Percentiles rank a stretch among this genome's conserved stretches.
Conservation (phyloP, 768 basidiomycete species). For the Exsudoporus frostii region DNA sequence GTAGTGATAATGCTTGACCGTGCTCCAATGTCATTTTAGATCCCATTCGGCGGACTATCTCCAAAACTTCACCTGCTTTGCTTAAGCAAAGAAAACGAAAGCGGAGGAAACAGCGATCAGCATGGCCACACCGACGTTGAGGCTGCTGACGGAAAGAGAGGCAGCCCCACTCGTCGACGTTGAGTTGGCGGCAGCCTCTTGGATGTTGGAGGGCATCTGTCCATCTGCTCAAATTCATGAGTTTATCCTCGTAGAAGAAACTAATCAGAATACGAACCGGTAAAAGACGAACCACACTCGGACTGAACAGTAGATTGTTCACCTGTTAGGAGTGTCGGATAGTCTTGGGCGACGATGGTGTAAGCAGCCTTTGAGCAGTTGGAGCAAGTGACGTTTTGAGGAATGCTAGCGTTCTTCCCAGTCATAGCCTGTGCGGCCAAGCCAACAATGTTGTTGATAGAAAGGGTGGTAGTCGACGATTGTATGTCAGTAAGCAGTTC, state of each 20-base stretch:
- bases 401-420: conserved; percentile 12
- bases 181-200: conserved; percentile 23
- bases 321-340: conserved; percentile 34
- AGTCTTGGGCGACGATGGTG: conserved; percentile 36
- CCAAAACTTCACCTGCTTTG: not conserved
- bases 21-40: not conserved
- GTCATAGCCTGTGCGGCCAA: conserved; percentile 6
- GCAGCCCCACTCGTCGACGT: conserved; percentile 20
- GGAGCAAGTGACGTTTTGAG: conserved; percentile 47
- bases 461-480: conserved; percentile 21
- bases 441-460: conserved; percentile 16
- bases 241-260: not conserved
- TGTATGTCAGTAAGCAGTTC: conserved; percentile 56
- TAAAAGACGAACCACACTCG: conserved; percentile 51
- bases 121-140: conserved; percentile 27
- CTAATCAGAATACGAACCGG: conserved; percentile 36
- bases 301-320: conserved; percentile 29
- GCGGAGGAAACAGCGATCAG: conserved; percentile 34
- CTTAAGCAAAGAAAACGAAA: conserved; percentile 36
- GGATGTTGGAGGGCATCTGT: conserved; percentile 27
- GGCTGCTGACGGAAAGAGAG: conserved; percentile 18
- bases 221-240: conserved; percentile 26
- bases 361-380: conserved; percentile 53
- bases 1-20: not conserved
- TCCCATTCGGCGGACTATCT: no score